Conservation (phyloP, 192 early-diverging fungal species). For the Umbelopsis sp. region DNA sequence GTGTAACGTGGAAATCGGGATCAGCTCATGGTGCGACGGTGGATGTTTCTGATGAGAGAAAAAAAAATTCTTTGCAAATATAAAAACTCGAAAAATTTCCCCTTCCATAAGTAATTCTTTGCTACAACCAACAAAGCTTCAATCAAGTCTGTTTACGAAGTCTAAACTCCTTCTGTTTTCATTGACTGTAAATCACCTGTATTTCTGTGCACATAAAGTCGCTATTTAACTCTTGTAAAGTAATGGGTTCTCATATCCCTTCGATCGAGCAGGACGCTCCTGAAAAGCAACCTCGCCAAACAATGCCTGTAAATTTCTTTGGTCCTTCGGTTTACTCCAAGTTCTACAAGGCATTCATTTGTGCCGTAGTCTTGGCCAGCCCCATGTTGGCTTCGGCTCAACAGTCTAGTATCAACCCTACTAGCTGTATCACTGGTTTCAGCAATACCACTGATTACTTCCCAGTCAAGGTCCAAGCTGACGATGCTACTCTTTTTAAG, state of each 20-base stretch:
- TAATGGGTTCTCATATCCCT: conserved; percentile 18
- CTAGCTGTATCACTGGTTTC: conserved; percentile 23
- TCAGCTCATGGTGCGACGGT: background rate
- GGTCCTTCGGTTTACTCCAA: conserved; percentile 42
- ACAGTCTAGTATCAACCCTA: conserved; percentile 27
- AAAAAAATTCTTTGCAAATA: conserved; percentile 13
- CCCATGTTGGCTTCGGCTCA: conserved; percentile 37
- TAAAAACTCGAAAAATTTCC: background rate
- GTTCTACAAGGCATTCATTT: conserved; percentile 43
- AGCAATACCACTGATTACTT: conserved; percentile 49
- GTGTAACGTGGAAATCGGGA: background rate
- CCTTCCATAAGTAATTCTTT: background rate
- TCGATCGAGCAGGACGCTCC: conserved; percentile 18
- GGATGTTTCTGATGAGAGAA: conserved; percentile 19
- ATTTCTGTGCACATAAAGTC: conserved; percentile 14
- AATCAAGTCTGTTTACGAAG: background rate
- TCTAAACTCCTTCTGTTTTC: background rate
- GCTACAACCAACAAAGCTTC: background rate
- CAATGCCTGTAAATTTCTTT: conserved; percentile 45
- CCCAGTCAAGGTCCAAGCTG: conserved; percentile 47
- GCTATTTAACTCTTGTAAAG: background rate
- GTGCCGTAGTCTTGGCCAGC: conserved; percentile 34
- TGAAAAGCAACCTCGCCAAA: conserved; percentile 29
- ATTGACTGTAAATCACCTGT: conserved; percentile 20
- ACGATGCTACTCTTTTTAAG: conserved; percentile 58